phyloP scores from a whole-genome alignment of 257 asterid genomes.

The Apocynum venetum region DNA sequence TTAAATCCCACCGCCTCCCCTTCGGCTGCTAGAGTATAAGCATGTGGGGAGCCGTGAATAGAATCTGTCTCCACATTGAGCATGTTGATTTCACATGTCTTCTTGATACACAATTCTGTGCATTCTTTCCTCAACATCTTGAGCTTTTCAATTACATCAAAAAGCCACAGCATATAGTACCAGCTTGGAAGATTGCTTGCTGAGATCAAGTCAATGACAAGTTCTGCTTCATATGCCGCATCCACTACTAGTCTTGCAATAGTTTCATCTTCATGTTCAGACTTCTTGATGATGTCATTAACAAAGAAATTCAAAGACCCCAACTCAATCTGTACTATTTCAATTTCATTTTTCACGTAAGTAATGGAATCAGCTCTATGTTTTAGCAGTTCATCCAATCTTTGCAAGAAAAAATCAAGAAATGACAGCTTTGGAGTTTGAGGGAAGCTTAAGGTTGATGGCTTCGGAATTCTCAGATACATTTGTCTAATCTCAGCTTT shows the following conservation, averaged over 20 bases:
- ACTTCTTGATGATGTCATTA: background rate
- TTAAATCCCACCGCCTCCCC: slow-evolving; percentile 2
- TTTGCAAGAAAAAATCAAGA: background rate
- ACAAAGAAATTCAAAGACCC: background rate
- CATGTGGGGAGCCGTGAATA: too few species aligned
- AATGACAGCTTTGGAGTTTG: background rate
- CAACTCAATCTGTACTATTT: background rate
- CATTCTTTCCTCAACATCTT: background rate
- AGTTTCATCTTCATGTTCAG: background rate
- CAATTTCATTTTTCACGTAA: background rate
- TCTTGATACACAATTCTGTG: background rate
- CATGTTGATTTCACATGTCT: background rate
- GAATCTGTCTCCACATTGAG: too few species aligned
- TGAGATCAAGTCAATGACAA: background rate
- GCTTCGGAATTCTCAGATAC: background rate
- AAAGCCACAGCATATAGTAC: background rate
- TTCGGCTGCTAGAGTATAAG: background rate
- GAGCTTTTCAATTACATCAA: background rate
- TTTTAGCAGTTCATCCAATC: background rate
- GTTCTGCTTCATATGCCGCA: background rate
- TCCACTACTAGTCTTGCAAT: background rate
- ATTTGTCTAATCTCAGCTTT: background rate
- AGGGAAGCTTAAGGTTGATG: background rate
- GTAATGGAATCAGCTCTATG: background rate
- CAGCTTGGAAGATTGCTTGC: background rate